Evolutionary conservation across 148 eudicot species (phyloP).

Genomic region (Silene latifolia): DNA sequence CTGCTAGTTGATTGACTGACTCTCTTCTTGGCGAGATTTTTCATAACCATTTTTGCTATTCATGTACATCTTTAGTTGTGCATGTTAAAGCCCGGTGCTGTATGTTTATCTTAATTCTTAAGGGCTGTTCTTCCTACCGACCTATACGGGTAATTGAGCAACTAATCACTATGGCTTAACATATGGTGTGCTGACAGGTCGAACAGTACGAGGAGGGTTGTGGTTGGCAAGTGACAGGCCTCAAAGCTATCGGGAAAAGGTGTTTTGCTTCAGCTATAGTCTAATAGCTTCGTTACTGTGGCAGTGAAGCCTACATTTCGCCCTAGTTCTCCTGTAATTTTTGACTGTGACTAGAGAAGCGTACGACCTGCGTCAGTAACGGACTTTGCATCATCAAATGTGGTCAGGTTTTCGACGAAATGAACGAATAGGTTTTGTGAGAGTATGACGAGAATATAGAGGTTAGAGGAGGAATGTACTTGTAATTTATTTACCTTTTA

Average conservation of each 20-base stretch:
- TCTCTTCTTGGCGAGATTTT: background rate
- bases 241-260: slow-evolving; percentile 48
- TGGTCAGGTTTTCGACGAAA: too few species aligned
- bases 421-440: too few species aligned
- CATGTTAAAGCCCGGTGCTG: background rate
- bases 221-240: slow-evolving; percentile 62
- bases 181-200: slow-evolving; percentile 35
- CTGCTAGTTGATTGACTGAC: too few species aligned
- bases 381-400: too few species aligned
- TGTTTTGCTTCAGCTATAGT: slow-evolving; percentile 46
- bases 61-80: background rate
- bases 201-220: slow-evolving; percentile 61
- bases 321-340: slow-evolving; percentile 2
- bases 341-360: background rate
- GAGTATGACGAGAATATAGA: too few species aligned
- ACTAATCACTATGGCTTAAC: too few species aligned
- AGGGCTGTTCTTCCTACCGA: too few species aligned
- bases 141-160: too few species aligned
- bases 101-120: too few species aligned
- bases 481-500: too few species aligned
- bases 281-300: background rate
- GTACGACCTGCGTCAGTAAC: background rate
- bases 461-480: too few species aligned
- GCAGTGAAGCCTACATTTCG: background rate
- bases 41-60: background rate